Conservation (phyloP, 2,329 filamentous ascomycete genomes). For the Stylonectria norvegica region DNA sequence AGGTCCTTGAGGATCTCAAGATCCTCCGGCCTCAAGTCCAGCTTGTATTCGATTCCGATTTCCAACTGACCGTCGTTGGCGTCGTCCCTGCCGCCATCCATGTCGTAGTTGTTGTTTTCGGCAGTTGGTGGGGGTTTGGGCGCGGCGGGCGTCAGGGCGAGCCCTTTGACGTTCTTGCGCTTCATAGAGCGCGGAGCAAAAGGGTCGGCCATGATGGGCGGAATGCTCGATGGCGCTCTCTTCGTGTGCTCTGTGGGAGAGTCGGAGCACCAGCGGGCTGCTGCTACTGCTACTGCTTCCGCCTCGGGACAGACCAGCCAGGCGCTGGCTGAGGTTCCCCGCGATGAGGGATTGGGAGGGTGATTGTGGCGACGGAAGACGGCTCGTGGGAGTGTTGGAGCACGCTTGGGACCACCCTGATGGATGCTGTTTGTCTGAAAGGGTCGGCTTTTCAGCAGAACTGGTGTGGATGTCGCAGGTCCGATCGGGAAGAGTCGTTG, state of each 20-base stretch:
- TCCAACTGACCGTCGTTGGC: constrained; percentile 66
- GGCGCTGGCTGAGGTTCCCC: constrained; percentile 16
- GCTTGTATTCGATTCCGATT: constrained; percentile 95
- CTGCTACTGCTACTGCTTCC: too few relatives aligned
- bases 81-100: constrained; percentile 57
- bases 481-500: constrained; percentile 12
- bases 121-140: constrained; percentile 70
- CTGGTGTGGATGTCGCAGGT: constrained; percentile 3
- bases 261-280: too few relatives aligned
- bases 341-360: constrained; percentile 11
- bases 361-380: constrained; percentile 3
- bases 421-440: too few relatives aligned
- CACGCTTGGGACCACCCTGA: not conserved
- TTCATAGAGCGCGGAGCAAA: constrained; percentile 81
- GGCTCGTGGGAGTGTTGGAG: constrained; percentile 5
- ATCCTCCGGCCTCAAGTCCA: constrained; percentile 89
- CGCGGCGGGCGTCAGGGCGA: constrained; percentile 77
- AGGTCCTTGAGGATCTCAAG: constrained; percentile 91
- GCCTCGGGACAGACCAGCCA: constrained; percentile 16
- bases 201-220: constrained; percentile 54
- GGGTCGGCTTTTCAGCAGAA: too few relatives aligned
- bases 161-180: constrained; percentile 97
- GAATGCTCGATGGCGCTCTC: constrained; percentile 6
- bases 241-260: constrained; percentile 1
- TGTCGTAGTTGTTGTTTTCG: constrained; percentile 63